These are phyloP conservation scores for Dendrobium catenatum DNA, from an alignment of 106 monocot species.

Conservation along the genomic window DNA sequence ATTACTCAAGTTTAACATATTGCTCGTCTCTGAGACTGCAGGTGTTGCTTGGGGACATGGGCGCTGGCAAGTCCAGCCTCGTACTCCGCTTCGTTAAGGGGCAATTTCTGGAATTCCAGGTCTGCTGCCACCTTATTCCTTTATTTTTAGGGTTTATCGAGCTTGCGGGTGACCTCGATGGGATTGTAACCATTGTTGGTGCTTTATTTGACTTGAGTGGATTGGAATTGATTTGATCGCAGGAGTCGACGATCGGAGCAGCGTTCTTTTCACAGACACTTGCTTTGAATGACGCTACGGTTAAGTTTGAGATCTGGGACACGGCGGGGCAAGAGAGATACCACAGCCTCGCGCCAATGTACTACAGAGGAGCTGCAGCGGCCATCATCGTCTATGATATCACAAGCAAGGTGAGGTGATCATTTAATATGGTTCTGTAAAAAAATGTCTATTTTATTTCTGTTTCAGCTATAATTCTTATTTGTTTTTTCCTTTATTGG, in stretches of 20 bases:
- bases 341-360: constrained; percentile 96
- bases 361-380: constrained; percentile 93
- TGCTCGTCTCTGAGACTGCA: constrained; percentile 11
- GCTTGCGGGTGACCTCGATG: neutral
- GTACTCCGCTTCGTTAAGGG: constrained; percentile 97
- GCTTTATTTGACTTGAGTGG: neutral
- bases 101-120: constrained; percentile 97
- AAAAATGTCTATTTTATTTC: neutral
- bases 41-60: constrained; percentile 95
- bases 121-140: neutral
- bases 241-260: constrained; percentile 98
- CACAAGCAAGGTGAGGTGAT: constrained; percentile 42
- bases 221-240: neutral
- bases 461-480: neutral
- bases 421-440: no score
- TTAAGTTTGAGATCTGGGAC: constrained; percentile 98
- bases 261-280: constrained; percentile 97
- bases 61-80: constrained; percentile 94
- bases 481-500: neutral
- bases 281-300: constrained; percentile 80
- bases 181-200: neutral
- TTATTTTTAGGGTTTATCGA: neutral
- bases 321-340: constrained; percentile 98
- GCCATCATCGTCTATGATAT: constrained; percentile 95
- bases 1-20: neutral